These are phyloP conservation scores for Leptographium lundbergii DNA, from an alignment of 2,329 filamentous ascomycete species.

Conservation along the genomic window DNA sequence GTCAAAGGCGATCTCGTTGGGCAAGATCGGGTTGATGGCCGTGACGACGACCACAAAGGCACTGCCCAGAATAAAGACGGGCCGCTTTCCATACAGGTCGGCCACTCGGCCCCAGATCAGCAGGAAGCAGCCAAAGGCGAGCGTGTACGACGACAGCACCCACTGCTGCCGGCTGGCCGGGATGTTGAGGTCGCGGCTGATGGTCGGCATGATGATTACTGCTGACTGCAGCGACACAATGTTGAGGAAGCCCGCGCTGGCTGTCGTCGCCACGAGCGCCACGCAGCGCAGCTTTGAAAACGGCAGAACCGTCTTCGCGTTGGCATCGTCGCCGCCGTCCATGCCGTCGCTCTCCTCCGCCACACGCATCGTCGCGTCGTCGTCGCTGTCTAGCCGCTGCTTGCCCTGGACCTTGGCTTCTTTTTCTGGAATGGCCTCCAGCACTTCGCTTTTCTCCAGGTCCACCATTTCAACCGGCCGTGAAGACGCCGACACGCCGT, in stretches of 20 bases:
- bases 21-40: slow-evolving; percentile 49
- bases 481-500: neutral
- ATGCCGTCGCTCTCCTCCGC: neutral
- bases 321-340: neutral
- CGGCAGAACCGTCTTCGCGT: slow-evolving; percentile 1
- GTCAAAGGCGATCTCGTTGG: slow-evolving; percentile 54
- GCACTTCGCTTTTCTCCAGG: neutral
- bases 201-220: slow-evolving; percentile 48
- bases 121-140: slow-evolving; percentile 54
- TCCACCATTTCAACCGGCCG: neutral
- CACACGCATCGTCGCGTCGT: neutral
- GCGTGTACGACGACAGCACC: slow-evolving; percentile 51
- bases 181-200: slow-evolving; percentile 40
- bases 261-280: slow-evolving; percentile 38
- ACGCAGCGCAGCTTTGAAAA: slow-evolving; percentile 35
- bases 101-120: slow-evolving; percentile 57
- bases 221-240: slow-evolving; percentile 43
- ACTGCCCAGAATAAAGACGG: slow-evolving; percentile 51
- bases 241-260: slow-evolving; percentile 43
- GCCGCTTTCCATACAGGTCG: slow-evolving; percentile 51
- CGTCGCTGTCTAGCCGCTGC: neutral
- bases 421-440: neutral
- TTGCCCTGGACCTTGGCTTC: neutral
- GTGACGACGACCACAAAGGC: slow-evolving; percentile 47
- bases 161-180: slow-evolving; percentile 48